phyloP scores from a whole-genome alignment of 495 filamentous ascomycete species.

The Penicillium dipodomyicola region DNA sequence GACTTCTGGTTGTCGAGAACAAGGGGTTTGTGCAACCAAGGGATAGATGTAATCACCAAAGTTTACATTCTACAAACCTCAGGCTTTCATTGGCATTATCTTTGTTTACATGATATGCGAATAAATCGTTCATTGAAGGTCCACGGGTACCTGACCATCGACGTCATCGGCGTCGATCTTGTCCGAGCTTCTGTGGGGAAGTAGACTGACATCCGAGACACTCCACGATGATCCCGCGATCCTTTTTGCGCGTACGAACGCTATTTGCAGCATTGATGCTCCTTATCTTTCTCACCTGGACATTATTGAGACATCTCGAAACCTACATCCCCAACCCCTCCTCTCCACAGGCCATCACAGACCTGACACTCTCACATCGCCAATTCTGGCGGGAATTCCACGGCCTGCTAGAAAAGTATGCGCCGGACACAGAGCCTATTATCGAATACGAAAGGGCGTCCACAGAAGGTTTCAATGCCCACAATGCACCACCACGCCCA shows the following conservation, averaged over 20 bases:
- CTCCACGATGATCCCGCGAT: not conserved
- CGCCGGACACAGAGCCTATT: constrained; percentile 4
- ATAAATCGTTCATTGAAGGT: not conserved
- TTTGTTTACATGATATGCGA: not conserved
- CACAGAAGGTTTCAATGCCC: constrained; percentile 21
- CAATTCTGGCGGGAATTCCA: constrained; percentile 22
- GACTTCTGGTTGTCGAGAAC: not conserved
- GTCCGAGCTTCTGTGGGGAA: not conserved
- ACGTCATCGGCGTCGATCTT: constrained; percentile 1
- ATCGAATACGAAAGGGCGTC: constrained; percentile 17
- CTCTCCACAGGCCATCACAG: not conserved
- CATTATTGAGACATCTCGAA: constrained; percentile 5
- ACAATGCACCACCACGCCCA: constrained; percentile 16
- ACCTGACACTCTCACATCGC: constrained; percentile 18
- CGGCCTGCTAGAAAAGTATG: constrained; percentile 13
- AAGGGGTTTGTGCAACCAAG: not conserved
- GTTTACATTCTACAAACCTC: not conserved
- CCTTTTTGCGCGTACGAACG: constrained; percentile 18
- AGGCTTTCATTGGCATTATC: not conserved
- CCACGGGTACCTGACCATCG: not conserved
- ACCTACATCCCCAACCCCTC: constrained; percentile 2
- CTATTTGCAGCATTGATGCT: constrained; percentile 24
- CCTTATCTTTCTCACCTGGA: constrained; percentile 24
- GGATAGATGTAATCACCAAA: not conserved
- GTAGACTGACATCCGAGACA: not conserved